A percentile compares a stretch with the other conserved stretches of the same genome.
Evolutionary conservation across 306 rosid genomes (phyloP).

Genomic region (Biancaea sappan): DNA sequence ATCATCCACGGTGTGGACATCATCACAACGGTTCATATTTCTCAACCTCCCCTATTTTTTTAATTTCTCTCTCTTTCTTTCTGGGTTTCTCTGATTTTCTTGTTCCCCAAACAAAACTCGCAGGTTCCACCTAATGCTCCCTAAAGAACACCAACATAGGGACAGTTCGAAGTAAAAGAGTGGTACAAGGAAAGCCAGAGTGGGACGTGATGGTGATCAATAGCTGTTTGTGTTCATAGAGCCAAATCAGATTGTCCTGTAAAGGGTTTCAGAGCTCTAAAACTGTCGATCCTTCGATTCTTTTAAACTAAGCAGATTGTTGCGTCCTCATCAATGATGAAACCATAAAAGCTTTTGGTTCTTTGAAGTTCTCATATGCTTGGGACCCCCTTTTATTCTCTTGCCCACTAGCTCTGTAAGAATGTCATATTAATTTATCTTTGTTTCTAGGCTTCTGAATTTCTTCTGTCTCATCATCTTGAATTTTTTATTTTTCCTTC

Average conservation of each 20-base stretch:
- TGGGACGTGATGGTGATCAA: slow-evolving; percentile 50
- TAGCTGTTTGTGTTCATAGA: slow-evolving; percentile 40
- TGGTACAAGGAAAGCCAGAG: slow-evolving; percentile 38
- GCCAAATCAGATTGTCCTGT: slow-evolving; percentile 25
- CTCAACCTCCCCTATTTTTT: background rate
- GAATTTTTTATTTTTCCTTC: too few relatives aligned
- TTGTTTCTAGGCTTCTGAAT: too few relatives aligned
- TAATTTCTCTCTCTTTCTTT: background rate
- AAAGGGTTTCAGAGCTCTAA: slow-evolving; percentile 30
- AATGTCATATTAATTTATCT: too few relatives aligned
- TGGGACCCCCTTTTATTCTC: slow-evolving; percentile 48
- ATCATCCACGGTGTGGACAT: too few relatives aligned
- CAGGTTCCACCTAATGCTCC: slow-evolving; percentile 38
- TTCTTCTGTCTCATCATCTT: too few relatives aligned
- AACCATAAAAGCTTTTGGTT: slow-evolving; percentile 5
- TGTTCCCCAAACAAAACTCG: background rate
- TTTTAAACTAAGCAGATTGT: slow-evolving; percentile 22
- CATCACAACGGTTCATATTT: too few relatives aligned
- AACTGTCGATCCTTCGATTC: slow-evolving; percentile 34
- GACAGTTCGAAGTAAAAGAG: slow-evolving; percentile 40
- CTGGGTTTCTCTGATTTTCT: too few relatives aligned
- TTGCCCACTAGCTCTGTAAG: slow-evolving; percentile 30
- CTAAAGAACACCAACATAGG: slow-evolving; percentile 40
- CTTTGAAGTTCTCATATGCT: slow-evolving; percentile 43
- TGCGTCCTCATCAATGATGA: slow-evolving; percentile 37